These are phyloP conservation scores for Bothriochloa decipiens DNA, from an alignment of 176 grass and related monocot species.

Conservation along the genomic window DNA sequence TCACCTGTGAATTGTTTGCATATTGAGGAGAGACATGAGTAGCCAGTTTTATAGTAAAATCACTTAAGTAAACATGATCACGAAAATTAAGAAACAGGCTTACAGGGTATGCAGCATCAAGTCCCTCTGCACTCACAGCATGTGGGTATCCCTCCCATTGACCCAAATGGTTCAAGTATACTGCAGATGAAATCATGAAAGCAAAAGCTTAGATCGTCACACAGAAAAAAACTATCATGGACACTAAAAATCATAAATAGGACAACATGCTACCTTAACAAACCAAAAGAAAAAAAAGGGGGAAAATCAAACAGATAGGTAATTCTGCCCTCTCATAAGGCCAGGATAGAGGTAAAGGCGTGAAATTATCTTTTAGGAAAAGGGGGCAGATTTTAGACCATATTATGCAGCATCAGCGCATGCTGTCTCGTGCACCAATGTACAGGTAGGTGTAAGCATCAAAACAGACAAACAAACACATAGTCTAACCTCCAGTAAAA, in stretches of 20 bases:
- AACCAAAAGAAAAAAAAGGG: neutral
- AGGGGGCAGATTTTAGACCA: neutral
- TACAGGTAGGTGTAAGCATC: slow-evolving; percentile 10
- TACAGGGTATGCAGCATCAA: slow-evolving; percentile 46
- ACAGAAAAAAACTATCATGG: neutral
- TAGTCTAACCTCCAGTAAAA: slow-evolving; percentile 53
- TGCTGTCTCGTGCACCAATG: neutral
- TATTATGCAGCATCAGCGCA: neutral
- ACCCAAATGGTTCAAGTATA: slow-evolving; percentile 41
- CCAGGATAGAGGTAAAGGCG: neutral
- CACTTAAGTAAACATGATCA: slow-evolving; percentile 17
- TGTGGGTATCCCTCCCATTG: slow-evolving; percentile 55
- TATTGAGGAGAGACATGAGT: slow-evolving; percentile 27
- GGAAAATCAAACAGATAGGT: neutral
- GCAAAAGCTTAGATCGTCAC: slow-evolving; percentile 8
- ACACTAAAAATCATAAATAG: neutral
- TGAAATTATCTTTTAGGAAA: neutral
- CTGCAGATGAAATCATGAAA: slow-evolving; percentile 29
- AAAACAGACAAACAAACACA: slow-evolving; percentile 15
- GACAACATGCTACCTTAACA: neutral
- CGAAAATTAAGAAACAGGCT: neutral
- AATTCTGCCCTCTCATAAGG: neutral
- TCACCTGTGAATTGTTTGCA: slow-evolving; percentile 42
- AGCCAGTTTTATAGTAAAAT: slow-evolving; percentile 29
- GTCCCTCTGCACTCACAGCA: slow-evolving; percentile 40